Evolutionary conservation across 2,329 filamentous ascomycete species (phyloP).

Genomic region (Fusarium bactridioides): DNA sequence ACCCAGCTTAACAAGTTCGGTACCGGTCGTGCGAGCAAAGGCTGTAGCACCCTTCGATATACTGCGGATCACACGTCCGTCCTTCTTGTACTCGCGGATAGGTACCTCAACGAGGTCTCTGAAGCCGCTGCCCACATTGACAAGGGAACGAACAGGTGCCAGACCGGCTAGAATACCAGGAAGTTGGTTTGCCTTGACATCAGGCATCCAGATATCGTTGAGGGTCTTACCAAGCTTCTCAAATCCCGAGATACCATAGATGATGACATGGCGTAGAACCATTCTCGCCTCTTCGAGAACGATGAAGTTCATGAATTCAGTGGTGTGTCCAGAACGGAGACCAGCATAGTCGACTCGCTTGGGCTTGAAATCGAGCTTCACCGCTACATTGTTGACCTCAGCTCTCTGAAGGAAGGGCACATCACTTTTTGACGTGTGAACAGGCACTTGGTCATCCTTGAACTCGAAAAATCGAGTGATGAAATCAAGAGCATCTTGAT

Average conservation of each 20-base stretch:
- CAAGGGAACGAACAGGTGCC: conserved; percentile 86
- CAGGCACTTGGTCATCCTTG: conserved; percentile 75
- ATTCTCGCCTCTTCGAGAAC: conserved; percentile 89
- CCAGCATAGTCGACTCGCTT: conserved; percentile 97
- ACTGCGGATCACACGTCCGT: conserved; percentile 89
- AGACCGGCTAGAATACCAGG: conserved; percentile 88
- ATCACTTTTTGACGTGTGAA: conserved; percentile 70
- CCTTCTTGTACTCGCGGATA: conserved; percentile 90
- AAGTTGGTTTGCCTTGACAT: conserved; percentile 88
- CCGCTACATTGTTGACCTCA: conserved; percentile 82
- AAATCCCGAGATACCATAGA: conserved; percentile 91
- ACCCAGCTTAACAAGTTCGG: conserved; percentile 91
- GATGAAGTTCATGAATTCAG: conserved; percentile 99
- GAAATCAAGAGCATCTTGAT: conserved; percentile 97
- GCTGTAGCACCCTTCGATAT: conserved; percentile 89
- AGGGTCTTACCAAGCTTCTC: conserved; percentile 88
- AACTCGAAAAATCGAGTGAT: conserved; percentile 98
- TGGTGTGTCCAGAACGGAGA: conserved; percentile 89
- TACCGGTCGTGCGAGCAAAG: conserved; percentile 93
- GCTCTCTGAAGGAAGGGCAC: conserved; percentile 88
- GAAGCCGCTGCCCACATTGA: conserved; percentile 89
- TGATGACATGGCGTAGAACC: conserved; percentile 85
- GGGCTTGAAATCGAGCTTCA: conserved; percentile 94
- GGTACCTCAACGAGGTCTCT: conserved; percentile 88
- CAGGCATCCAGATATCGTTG: conserved; percentile 96